phyloP scores from a whole-genome alignment of 345 rosid species.

The Luvunga scandens region DNA sequence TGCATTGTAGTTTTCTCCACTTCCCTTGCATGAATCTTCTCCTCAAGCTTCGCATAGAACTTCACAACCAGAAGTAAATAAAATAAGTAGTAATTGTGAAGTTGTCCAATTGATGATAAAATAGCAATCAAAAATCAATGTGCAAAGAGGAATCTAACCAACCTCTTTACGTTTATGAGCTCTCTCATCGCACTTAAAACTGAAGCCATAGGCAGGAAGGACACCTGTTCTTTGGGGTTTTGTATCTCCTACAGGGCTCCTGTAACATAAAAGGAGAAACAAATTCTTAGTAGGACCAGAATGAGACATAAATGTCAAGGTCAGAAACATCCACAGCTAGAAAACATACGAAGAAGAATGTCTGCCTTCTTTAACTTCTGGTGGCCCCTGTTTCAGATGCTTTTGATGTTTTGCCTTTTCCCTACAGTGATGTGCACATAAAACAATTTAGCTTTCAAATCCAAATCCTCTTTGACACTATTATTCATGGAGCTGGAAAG shows the following conservation, averaged over 20 bases:
- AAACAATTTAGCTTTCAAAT: not conserved
- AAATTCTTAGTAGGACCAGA: not conserved
- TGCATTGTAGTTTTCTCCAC: slow-evolving; percentile 30
- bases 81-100: not conserved
- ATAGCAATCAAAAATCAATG: not conserved
- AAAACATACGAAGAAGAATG: not conserved
- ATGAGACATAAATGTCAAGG: not conserved
- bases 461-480: not conserved
- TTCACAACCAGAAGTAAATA: slow-evolving; percentile 17
- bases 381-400: slow-evolving; percentile 1
- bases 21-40: slow-evolving; percentile 46
- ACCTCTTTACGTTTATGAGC: slow-evolving; percentile 51
- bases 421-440: not conserved
- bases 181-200: slow-evolving; percentile 42
- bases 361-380: slow-evolving; percentile 2
- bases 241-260: slow-evolving; percentile 30
- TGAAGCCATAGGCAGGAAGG: slow-evolving; percentile 44
- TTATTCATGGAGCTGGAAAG: not conserved
- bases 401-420: not conserved
- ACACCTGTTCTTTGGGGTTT: slow-evolving; percentile 28
- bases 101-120: not conserved
- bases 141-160: slow-evolving; percentile 5
- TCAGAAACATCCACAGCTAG: not conserved
- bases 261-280: slow-evolving; percentile 12
- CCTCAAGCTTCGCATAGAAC: slow-evolving; percentile 43